Conservation (phyloP, 176 grass and related monocot species). For the Oryza glaberrima region DNA sequence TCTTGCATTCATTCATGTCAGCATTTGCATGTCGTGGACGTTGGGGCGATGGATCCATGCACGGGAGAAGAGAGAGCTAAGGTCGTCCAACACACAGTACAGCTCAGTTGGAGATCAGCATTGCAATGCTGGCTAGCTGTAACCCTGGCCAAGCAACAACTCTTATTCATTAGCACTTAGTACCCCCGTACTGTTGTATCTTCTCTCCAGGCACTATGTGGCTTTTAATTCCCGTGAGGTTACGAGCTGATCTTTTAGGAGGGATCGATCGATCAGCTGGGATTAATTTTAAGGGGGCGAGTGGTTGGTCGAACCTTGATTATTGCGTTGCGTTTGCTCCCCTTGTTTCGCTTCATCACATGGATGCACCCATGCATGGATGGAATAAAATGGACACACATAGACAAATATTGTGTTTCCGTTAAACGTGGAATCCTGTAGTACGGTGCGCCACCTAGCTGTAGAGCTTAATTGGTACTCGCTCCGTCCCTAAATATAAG, state of each 20-base stretch:
- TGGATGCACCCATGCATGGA: conserved; percentile 33
- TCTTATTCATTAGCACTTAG: conserved; percentile 49
- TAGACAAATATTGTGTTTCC: background rate
- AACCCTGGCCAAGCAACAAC: conserved; percentile 42
- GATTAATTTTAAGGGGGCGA: conserved; percentile 12
- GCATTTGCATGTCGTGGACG: background rate
- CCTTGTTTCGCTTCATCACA: conserved; percentile 5
- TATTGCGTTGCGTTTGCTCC: conserved; percentile 32
- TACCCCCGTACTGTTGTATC: conserved; percentile 18
- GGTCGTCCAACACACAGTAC: background rate
- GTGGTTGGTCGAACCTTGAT: conserved; percentile 55
- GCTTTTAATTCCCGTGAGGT: conserved; percentile 46
- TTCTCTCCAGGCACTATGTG: conserved; percentile 48
- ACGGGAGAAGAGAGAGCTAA: background rate
- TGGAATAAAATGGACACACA: background rate
- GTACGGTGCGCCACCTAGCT: background rate
- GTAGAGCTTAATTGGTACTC: background rate
- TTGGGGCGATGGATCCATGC: background rate
- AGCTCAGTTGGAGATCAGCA: conserved; percentile 30
- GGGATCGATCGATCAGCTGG: background rate
- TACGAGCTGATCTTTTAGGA: conserved; percentile 59
- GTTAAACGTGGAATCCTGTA: background rate
- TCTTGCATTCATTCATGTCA: background rate
- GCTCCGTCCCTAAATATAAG: too few species aligned
- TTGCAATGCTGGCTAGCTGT: conserved; percentile 24